phyloP scores from a whole-genome alignment of 192 early-diverging fungal genomes.

The Endogone sp. region DNA sequence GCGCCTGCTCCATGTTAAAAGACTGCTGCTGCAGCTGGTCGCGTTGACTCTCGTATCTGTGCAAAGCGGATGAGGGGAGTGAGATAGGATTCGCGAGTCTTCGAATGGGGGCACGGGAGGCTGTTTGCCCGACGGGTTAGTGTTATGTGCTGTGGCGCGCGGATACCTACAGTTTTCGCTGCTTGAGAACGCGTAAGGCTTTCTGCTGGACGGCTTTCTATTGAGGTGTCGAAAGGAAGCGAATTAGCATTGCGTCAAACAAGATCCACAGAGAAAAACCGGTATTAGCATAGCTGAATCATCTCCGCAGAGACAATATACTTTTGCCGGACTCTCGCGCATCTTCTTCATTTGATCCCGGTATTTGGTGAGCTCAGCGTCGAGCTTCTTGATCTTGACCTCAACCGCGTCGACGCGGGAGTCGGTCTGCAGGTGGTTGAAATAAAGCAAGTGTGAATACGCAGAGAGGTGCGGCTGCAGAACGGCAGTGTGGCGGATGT shows the following conservation, averaged over 20 bases:
- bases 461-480: slow-evolving; percentile 8
- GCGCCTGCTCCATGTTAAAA: slow-evolving; percentile 99
- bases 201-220: slow-evolving; percentile 90
- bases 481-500: neutral
- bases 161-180: slow-evolving; percentile 76
- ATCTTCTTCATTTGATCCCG: slow-evolving; percentile 94
- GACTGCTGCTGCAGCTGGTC: slow-evolving; percentile 95
- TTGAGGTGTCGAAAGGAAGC: too few relatives aligned
- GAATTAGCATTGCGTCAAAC: too few relatives aligned
- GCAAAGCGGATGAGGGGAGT: too few relatives aligned
- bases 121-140: neutral
- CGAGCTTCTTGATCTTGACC: slow-evolving; percentile 92
- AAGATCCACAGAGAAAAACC: slow-evolving; percentile 5
- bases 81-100: neutral
- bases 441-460: slow-evolving; percentile 6
- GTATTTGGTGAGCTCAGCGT: slow-evolving; percentile 88
- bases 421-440: slow-evolving; percentile 63
- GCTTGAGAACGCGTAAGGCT: slow-evolving; percentile 87
- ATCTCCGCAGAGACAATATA: slow-evolving; percentile 19
- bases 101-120: neutral
- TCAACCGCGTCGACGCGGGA: slow-evolving; percentile 80
- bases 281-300: neutral
- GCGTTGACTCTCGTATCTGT: slow-evolving; percentile 85
- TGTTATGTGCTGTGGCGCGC: too few relatives aligned
- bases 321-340: slow-evolving; percentile 84